Evolutionary conservation across 1,284 basidiomycete genomes (phyloP), one percentile per base, ranked within the genome.

Genomic region (Ustilago vetiveriae): DNA sequence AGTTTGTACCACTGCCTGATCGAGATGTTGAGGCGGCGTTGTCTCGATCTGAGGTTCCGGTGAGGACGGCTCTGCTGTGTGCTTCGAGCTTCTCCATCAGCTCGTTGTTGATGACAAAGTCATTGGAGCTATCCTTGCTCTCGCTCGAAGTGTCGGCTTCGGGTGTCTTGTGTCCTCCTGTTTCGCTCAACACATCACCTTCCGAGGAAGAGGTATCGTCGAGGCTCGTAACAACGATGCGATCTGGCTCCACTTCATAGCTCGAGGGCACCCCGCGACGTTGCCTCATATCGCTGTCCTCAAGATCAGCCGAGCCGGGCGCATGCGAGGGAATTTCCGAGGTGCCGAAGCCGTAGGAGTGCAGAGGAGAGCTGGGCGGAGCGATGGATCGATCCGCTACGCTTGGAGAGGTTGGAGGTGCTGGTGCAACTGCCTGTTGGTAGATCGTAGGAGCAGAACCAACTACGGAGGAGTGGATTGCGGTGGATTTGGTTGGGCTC

Each of bases 1-100:
- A 24, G 11, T 32, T 16, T 1, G 48, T 27, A 6, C 27, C 35
- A n/a, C 21, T 27, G 14, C 60, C 39, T 1, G 53, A 43, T 6
- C 66, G 58, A 17, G 55, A 58, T 7, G 36, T 43, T 5, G 59
- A 52, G 10, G 58, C 46, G 21, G 53, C 57, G 33, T 58, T 67
- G 58, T 66, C 67, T 19, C 67, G 56, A 36, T 70, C 60, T 21
- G 67, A 70, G 1, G 67, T 70, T 4, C 68, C 68, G 17, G 68
- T 71, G 17, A 71, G 33, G 9, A 71, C 63, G 6, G 62, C 62
- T 17, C 68, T 42, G 27, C 68, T 56, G 35, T 71, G 68, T 21
- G 68, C 68, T 53, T 71, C 65, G 23, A 76, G 65, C 54, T 74
- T 76, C 41, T 70, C 57, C 44, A 76, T 72, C 36, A 74, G 71